Conservation (phyloP, 176 grass and related monocot genomes). For the Ensete glaucum region DNA sequence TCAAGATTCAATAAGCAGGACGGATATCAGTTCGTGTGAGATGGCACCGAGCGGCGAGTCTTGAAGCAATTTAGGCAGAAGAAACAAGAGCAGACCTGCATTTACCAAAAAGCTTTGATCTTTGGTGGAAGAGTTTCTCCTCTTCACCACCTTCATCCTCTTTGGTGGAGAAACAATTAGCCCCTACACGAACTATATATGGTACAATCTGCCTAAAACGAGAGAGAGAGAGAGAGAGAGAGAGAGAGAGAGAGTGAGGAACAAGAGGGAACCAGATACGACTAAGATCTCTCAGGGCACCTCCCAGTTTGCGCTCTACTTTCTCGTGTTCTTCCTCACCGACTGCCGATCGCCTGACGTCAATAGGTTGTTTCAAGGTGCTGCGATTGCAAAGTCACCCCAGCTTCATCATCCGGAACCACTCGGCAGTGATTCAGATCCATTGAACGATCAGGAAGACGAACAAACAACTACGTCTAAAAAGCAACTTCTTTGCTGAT, state of each 20-base stretch:
- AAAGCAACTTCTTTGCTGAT: constrained; percentile 6
- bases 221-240: neutral
- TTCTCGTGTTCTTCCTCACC: too few species aligned
- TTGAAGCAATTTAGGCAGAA: too few species aligned
- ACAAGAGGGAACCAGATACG: neutral
- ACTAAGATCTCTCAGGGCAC: neutral
- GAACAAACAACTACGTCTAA: constrained; percentile 4
- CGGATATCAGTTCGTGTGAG: neutral
- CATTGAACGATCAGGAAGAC: neutral
- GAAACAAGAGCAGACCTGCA: neutral
- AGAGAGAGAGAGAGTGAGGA: neutral
- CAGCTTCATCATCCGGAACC: neutral
- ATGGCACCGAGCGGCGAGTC: neutral
- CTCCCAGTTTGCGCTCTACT: neutral
- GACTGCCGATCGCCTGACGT: too few species aligned
- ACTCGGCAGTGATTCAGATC: neutral
- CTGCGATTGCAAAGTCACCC: neutral
- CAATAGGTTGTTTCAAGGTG: neutral
- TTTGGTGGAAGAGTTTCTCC: neutral
- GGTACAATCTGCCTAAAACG: neutral
- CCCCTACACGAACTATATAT: neutral
- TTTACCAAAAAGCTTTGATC: neutral
- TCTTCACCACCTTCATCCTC: neutral
- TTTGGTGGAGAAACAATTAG: neutral
- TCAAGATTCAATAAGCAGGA: neutral